A percentile compares a stretch with the other conserved stretches of the same genome.
phyloP scores from a whole-genome alignment of 2,329 filamentous ascomycete genomes.

The Aspergillus hortae region DNA sequence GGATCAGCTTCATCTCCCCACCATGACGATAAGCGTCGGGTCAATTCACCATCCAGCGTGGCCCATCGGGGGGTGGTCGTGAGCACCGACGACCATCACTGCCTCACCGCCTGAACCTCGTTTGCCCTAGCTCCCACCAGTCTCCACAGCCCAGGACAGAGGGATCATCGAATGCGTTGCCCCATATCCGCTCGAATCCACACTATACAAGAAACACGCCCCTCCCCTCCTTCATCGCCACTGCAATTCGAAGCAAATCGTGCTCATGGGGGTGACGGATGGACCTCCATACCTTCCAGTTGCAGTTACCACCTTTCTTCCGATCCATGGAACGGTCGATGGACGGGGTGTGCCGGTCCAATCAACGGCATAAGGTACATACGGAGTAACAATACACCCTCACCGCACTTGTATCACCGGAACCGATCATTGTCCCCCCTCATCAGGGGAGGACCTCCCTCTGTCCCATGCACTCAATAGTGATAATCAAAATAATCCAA shows the following conservation, averaged over 20 bases:
- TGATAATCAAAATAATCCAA: not conserved
- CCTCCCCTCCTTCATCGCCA: constrained; percentile 7
- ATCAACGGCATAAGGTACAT: not conserved
- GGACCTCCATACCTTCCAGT: constrained; percentile 8
- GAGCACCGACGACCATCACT: not conserved
- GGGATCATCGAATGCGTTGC: not conserved
- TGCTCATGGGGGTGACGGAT: constrained; percentile 1
- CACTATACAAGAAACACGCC: constrained; percentile 1
- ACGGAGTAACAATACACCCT: not conserved
- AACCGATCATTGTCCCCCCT: constrained; percentile 12
- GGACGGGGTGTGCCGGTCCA: constrained; percentile 6
- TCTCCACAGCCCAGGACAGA: not conserved
- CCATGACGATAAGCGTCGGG: constrained; percentile 6
- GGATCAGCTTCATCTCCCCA: constrained; percentile 1
- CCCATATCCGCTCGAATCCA: not conserved
- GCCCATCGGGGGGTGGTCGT: not conserved
- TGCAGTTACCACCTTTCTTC: constrained; percentile 1
- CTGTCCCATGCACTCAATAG: too few species aligned
- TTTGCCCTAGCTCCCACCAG: not conserved
- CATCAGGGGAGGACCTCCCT: too few species aligned
- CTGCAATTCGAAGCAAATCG: constrained; percentile 5
- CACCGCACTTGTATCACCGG: constrained; percentile 8
- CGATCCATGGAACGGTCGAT: constrained; percentile 15
- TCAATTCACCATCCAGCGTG: not conserved
- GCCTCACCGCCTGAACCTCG: constrained; percentile 6